Conservation (phyloP, 2,329 filamentous ascomycete genomes). For the Colletotrichum liaoningense region DNA sequence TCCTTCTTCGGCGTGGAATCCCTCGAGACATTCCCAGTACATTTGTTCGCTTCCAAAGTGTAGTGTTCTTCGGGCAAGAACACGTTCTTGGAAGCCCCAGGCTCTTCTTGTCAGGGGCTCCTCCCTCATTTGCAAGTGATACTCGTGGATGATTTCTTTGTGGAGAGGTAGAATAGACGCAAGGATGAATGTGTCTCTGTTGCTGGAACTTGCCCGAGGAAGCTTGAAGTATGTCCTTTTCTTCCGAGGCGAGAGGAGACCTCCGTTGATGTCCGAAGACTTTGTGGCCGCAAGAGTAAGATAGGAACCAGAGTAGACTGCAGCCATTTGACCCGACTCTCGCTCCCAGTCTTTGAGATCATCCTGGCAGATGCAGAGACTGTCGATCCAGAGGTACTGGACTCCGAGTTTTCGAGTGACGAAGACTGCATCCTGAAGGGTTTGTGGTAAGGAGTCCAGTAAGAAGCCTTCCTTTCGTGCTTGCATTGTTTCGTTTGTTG, state of each 20-base stretch:
- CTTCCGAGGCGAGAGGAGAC: conserved; percentile 33
- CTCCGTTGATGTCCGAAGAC: conserved; percentile 36
- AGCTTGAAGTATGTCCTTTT: conserved; percentile 6
- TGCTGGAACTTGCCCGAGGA: neutral
- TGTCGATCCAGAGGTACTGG: conserved; percentile 45
- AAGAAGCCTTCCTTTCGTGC: conserved; percentile 4
- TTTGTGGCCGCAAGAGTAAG: conserved; percentile 41
- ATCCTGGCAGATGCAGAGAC: conserved; percentile 46
- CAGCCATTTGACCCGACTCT: conserved; percentile 40
- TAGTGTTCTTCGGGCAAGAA: conserved; percentile 41
- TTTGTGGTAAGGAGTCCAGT: conserved; percentile 33
- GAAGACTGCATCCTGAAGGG: conserved; percentile 41
- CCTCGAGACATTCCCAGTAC: conserved; percentile 32
- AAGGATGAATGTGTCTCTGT: neutral
- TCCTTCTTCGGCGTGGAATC: conserved; percentile 17
- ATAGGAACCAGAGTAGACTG: conserved; percentile 42
- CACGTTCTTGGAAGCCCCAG: conserved; percentile 46
- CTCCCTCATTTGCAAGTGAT: conserved; percentile 1
- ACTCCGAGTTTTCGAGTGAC: conserved; percentile 40
- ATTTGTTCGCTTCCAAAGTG: conserved; percentile 39
- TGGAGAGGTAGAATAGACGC: conserved; percentile 7
- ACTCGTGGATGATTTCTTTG: neutral
- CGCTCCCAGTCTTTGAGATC: conserved; percentile 39
- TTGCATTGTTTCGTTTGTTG: conserved; percentile 18
- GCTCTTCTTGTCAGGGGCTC: conserved; percentile 37